phyloP scores from a whole-genome alignment of 164 flowering plant genomes.

The Macadamia integrifolia region DNA sequence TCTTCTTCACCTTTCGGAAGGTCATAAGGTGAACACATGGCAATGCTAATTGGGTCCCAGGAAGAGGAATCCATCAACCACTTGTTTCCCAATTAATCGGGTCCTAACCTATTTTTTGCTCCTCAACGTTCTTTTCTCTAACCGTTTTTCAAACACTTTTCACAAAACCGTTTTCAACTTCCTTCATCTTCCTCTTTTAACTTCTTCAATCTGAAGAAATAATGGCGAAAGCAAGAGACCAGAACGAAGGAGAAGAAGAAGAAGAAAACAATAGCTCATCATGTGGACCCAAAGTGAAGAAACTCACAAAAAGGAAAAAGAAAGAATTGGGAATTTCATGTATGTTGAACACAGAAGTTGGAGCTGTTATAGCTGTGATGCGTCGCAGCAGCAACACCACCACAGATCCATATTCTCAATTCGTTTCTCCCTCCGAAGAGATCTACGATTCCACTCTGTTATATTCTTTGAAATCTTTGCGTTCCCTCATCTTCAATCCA shows the following conservation, averaged over 20 bases:
- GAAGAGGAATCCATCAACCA: no score
- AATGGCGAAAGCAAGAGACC: constrained; percentile 21
- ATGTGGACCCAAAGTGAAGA: constrained; percentile 10
- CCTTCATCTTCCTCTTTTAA: no score
- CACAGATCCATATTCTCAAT: constrained; percentile 28
- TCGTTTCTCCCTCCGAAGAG: constrained; percentile 46
- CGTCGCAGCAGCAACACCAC: constrained; percentile 38
- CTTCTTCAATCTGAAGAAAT: not conserved
- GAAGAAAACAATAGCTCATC: constrained; percentile 7
- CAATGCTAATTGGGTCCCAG: no score
- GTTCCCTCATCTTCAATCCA: constrained; percentile 65
- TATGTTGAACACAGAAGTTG: constrained; percentile 84
- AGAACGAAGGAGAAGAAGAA: constrained; percentile 11
- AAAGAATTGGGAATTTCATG: constrained; percentile 66
- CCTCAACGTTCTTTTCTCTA: no score
- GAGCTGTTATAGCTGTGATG: constrained; percentile 75
- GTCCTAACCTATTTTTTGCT: no score
- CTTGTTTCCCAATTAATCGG: no score
- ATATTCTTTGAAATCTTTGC: constrained; percentile 66
- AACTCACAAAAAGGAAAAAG: constrained; percentile 12
- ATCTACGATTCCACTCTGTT: constrained; percentile 31
- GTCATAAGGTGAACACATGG: no score
- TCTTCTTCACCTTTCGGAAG: no score
- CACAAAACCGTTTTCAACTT: no score
- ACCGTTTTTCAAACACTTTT: no score